Evolutionary conservation across 345 rosid genomes (phyloP), one percentile per base, ranked within the genome.

Genomic region (Euphorbia lathyris): DNA sequence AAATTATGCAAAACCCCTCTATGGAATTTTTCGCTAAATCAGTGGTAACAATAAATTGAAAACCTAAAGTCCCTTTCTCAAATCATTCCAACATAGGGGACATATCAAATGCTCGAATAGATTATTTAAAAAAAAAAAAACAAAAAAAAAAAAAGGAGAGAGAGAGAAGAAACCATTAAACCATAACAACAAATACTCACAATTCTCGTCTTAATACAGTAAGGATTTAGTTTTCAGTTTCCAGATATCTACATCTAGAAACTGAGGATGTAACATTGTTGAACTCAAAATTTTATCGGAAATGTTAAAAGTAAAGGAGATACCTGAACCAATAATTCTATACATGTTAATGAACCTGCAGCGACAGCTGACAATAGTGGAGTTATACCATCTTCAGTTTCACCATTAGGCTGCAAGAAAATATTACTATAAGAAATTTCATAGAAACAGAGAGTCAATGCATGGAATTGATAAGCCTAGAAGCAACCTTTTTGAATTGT

Each of bases 351-450:
- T 70, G 98, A 94, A 78, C 87, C 87, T 4, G 98, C 98, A 34
- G 98, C 98, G 0, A 94, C 97, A 23, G 97, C 85, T 50, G 98
- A 91, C 80, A 94, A 72, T 57, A 94, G 56, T 7, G 97, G 97
- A 11, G 98, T 91, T 72, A 90, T 80, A 77, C 70, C 55, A 80
- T 94, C 98, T 78, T 91, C 97, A 9, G 95, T 94, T 80, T 85
- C 96, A 38, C 87, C 82, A 82, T 94, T 89, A 10, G 93, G 92
- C 98, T 94, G 93, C 82, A 86, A 58, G 80, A 77, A 30, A 75
- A 67, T 26, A 14, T 5, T 38, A 66, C 43, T 8, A 64, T 3
- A 50, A 20, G 45, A 25, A 40, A 38, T 10, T 27, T 16, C 45
- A 23, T 11, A 42, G 43, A 27, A 73, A 53, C 23, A 65, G 6